Base-by-base conservation (phyloP, 306 rosid species). In the Cicer cuneatum region DNA sequence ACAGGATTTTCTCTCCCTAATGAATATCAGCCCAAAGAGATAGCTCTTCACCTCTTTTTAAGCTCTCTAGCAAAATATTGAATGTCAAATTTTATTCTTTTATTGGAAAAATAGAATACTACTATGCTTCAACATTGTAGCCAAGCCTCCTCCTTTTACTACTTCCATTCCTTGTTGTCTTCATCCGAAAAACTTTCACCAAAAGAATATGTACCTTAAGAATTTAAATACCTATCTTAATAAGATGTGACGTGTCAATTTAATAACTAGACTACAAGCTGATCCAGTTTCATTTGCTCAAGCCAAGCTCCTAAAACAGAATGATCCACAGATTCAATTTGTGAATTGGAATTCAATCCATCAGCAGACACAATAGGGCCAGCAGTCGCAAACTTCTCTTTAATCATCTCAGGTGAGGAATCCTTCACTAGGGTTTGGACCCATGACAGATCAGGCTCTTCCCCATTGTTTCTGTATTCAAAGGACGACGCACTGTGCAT, bases 381-480 rank as follows among this genome's bases (percentile, higher is more conserved):
- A 43, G 81, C 37, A 49, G 84, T 73, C 0, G 84, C 85, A 75
- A 86, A 68, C 83, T 84, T 92, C 79, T 88, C 96, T 80, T 80
- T 90, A 39, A 70, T 63, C 82, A 84, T 83, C 86, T 92, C 96
- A 62, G 90, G 86, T 64, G 98, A 92, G 37, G 97, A 87, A 51
- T 87, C 96, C 89, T 87, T 92, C 15, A 90, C 91, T 10, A 92
- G 85, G 43, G 96, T 80, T 69, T 90, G 94, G 79, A 87, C 92
- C 93, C 94, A 92, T 4, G 98, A 88, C 65, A 92, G 66, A 58
- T 92, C 92, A 41, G 96, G 96, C 83, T 90, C 98, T 83, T 84
- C 98, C 49, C 83, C 90, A n/a, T 84, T 90, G 80, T 80, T 87
- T 38, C 75, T 87, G 12, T 66, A 85, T 73, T 92, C 93, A 10